Evolutionary conservation across 2,329 filamentous ascomycete genomes (phyloP).

Genomic region (Phialocephala sp.): DNA sequence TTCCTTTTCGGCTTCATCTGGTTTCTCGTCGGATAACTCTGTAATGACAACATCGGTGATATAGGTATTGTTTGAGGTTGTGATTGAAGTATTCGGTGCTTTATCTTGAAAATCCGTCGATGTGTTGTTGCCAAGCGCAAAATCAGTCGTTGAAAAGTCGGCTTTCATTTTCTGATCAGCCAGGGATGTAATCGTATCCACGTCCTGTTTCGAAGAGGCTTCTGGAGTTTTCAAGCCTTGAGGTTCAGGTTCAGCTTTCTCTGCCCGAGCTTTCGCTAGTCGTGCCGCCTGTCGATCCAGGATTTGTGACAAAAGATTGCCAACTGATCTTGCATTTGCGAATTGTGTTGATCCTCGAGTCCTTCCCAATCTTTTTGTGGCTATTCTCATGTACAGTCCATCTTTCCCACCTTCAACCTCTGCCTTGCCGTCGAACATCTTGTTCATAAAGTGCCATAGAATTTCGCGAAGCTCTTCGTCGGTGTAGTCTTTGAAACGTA

Average conservation of each 20-base stretch:
- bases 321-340: conserved; percentile 69
- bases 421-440: conserved; percentile 61
- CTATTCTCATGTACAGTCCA: conserved; percentile 70
- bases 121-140: no score
- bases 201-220: neutral
- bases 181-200: no score
- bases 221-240: conserved; percentile 31
- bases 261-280: conserved; percentile 75
- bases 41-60: neutral
- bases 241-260: conserved; percentile 64
- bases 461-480: conserved; percentile 70
- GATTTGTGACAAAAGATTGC: neutral
- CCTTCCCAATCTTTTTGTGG: conserved; percentile 63
- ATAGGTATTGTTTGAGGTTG: neutral
- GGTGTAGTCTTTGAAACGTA: conserved; percentile 68
- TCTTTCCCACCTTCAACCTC: conserved; percentile 60
- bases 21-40: neutral
- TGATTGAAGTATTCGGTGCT: no score
- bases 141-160: no score
- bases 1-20: neutral
- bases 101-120: neutral
- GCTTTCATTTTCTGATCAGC: no score
- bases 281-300: conserved; percentile 50
- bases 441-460: conserved; percentile 57
- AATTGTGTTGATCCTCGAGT: conserved; percentile 70